Evolutionary conservation across 108 stramenopile species (phyloP).

Genomic region (Pelagomonas calceolata): DNA sequence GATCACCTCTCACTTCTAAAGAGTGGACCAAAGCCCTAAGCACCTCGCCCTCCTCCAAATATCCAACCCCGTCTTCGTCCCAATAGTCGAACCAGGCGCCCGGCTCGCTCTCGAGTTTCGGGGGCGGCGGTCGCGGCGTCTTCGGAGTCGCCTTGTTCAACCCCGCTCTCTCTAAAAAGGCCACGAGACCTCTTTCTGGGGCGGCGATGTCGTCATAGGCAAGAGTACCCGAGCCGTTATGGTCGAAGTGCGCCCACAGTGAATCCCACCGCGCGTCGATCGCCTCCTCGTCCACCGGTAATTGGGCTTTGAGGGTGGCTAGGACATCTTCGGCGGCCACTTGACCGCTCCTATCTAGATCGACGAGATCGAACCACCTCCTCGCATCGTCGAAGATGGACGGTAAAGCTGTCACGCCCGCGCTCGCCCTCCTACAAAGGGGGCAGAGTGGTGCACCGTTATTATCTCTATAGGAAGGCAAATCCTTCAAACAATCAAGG

Average conservation of each 20-base stretch:
- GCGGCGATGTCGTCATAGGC: background rate
- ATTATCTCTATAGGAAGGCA: background rate
- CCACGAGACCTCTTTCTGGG: background rate
- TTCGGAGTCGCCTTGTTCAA: background rate
- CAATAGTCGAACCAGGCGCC: slow-evolving; percentile 7
- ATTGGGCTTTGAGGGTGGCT: background rate
- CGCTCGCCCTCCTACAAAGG: background rate
- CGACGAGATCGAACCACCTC: slow-evolving; percentile 10
- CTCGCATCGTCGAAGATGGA: background rate
- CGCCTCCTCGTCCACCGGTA: background rate
- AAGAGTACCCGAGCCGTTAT: background rate
- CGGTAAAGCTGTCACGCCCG: background rate
- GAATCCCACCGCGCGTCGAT: slow-evolving; percentile 1
- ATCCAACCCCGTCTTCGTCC: slow-evolving; percentile 10
- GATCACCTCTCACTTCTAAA: background rate
- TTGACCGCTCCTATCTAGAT: background rate
- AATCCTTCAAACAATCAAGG: background rate
- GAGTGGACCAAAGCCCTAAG: background rate
- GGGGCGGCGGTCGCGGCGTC: background rate
- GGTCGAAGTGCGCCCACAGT: slow-evolving; percentile 5
- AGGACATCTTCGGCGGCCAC: background rate
- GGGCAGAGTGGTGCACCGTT: background rate
- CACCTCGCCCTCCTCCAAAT: slow-evolving; percentile 1
- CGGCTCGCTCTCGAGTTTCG: background rate
- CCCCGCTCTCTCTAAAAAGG: background rate